phyloP scores from a whole-genome alignment of 306 rosid species.

The Purshia tridentata region DNA sequence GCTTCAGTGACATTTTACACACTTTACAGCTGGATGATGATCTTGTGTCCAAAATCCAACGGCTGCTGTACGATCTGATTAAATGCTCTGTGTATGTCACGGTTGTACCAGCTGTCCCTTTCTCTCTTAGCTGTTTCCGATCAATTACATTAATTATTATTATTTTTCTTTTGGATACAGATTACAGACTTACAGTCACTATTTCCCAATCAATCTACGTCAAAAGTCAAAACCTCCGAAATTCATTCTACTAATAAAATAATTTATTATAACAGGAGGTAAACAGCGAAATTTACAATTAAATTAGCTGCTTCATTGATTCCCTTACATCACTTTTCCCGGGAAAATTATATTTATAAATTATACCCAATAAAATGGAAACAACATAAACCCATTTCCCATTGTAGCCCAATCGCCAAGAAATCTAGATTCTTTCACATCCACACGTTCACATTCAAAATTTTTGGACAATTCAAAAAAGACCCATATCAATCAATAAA shows the following conservation, averaged over 20 bases:
- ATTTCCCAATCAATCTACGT: too few species aligned
- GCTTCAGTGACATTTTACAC: background rate
- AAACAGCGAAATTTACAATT: too few species aligned
- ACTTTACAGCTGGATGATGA: background rate
- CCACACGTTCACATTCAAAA: background rate
- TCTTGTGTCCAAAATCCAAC: slow-evolving; percentile 28
- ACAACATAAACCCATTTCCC: too few species aligned
- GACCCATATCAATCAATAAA: too few species aligned
- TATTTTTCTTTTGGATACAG: too few species aligned
- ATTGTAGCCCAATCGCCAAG: too few species aligned
- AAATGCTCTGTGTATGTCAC: background rate
- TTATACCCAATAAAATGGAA: background rate
- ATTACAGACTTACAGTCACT: too few species aligned
- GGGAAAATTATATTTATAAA: too few species aligned
- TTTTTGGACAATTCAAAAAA: background rate
- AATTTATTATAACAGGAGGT: too few species aligned
- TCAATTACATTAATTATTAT: background rate
- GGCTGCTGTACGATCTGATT: slow-evolving; percentile 24
- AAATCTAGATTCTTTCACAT: background rate
- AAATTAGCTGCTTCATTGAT: too few species aligned
- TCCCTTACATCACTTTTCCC: background rate
- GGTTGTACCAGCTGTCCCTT: slow-evolving; percentile 31
- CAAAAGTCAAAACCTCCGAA: too few species aligned
- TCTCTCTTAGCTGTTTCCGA: slow-evolving; percentile 36
- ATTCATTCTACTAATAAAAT: too few species aligned